Conservation (phyloP, 768 basidiomycete species). For the Strobilomyces dryophilus region DNA sequence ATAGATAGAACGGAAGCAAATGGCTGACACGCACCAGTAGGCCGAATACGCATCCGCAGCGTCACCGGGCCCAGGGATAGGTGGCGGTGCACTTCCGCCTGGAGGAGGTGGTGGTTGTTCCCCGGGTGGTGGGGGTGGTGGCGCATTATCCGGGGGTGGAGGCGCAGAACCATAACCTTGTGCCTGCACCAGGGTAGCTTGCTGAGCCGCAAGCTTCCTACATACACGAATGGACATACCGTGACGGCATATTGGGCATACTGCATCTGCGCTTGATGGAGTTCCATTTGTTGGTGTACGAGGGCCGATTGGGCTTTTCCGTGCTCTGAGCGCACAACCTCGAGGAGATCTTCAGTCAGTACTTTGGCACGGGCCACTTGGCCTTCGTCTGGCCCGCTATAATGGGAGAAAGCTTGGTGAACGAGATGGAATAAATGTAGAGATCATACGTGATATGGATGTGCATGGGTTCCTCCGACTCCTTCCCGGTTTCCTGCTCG, state of each 20-base stretch:
- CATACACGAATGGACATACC: constrained; percentile 32
- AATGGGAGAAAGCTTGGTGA: constrained; percentile 6
- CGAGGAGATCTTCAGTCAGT: constrained; percentile 82
- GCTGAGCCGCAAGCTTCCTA: not conserved
- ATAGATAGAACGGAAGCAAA: not conserved
- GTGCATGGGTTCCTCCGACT: constrained; percentile 87
- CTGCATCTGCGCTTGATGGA: constrained; percentile 78
- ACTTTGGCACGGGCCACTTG: constrained; percentile 86
- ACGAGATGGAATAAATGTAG: constrained; percentile 13
- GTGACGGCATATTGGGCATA: constrained; percentile 70
- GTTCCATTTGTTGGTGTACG: constrained; percentile 79
- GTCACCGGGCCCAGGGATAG: constrained; percentile 38
- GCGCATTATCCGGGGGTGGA: constrained; percentile 32
- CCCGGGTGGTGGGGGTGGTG: constrained; percentile 47
- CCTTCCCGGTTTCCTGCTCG: constrained; percentile 84
- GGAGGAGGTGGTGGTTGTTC: constrained; percentile 54
- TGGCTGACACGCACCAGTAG: constrained; percentile 48
- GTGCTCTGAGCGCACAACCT: constrained; percentile 86
- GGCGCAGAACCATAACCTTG: constrained; percentile 37
- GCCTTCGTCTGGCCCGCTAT: constrained; percentile 74
- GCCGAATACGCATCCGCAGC: constrained; percentile 54
- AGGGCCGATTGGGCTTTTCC: constrained; percentile 67
- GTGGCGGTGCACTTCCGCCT: constrained; percentile 40
- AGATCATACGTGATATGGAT: constrained; percentile 89
- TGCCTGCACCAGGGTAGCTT: not conserved